Evolutionary conservation across 305 asterid species (phyloP).

Genomic region (Fraxinus latifolia): DNA sequence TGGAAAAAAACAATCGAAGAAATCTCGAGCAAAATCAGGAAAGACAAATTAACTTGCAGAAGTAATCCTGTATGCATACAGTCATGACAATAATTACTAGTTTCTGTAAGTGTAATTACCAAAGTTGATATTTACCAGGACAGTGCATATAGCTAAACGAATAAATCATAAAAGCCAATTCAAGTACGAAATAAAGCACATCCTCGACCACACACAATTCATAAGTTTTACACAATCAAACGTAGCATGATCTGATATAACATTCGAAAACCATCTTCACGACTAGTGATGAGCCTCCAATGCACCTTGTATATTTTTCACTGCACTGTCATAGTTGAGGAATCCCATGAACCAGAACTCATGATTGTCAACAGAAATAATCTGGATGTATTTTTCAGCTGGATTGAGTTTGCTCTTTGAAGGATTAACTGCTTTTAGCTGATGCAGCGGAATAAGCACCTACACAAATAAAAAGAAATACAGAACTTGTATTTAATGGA

Average conservation of each 20-base stretch:
- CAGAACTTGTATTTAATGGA: constrained; percentile 3
- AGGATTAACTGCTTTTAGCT: constrained; percentile 73
- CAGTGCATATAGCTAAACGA: background rate
- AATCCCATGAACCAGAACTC: constrained; percentile 99
- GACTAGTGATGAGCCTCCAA: constrained; percentile 39
- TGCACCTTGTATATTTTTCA: constrained; percentile 60
- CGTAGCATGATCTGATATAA: background rate
- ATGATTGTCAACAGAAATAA: constrained; percentile 80
- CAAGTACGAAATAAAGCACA: background rate
- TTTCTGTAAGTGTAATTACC: background rate
- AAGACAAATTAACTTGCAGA: background rate
- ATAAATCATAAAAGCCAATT: background rate
- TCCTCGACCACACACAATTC: background rate
- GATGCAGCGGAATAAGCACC: constrained; percentile 76
- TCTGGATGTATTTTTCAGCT: constrained; percentile 84
- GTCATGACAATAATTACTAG: background rate
- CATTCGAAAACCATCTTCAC: background rate
- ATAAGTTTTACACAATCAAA: background rate
- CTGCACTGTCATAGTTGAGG: constrained; percentile 77
- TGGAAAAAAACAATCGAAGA: background rate
- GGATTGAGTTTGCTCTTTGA: constrained; percentile 64
- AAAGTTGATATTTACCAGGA: background rate
- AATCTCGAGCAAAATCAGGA: background rate
- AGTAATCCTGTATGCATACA: background rate
- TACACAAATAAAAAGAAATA: constrained; percentile 24